Percentiles rank a stretch among this genome's conserved stretches.
Evolutionary conservation across 2,329 filamentous ascomycete species (phyloP).

Genomic region (Talaromyces rugulosus): DNA sequence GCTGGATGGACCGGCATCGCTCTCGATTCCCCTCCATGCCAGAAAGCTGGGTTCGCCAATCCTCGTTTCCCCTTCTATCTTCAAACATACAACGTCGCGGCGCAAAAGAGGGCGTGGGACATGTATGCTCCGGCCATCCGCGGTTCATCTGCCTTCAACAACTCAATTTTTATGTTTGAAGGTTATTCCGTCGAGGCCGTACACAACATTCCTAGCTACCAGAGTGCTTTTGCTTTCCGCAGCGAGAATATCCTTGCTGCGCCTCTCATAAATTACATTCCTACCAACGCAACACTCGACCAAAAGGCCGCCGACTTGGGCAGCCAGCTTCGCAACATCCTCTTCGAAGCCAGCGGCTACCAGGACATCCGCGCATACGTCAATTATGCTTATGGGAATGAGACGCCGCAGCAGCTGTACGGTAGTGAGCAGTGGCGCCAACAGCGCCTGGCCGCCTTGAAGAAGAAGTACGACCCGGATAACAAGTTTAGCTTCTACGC

Average conservation of each 20-base stretch:
- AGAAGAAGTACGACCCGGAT: not conserved
- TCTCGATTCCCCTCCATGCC: slow-evolving; percentile 35
- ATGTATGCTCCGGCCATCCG: slow-evolving; percentile 32
- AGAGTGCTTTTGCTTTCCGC: slow-evolving; percentile 47
- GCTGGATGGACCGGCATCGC: slow-evolving; percentile 42
- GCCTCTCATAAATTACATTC: slow-evolving; percentile 28
- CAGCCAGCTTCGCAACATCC: slow-evolving; percentile 25
- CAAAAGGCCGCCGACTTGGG: slow-evolving; percentile 24
- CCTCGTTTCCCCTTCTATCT: slow-evolving; percentile 46
- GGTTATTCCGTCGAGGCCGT: slow-evolving; percentile 50
- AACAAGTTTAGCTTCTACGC: slow-evolving; percentile 17
- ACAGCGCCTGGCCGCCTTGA: not conserved
- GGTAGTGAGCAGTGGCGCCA: not conserved
- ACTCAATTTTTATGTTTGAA: slow-evolving; percentile 54
- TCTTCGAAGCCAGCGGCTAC: slow-evolving; percentile 18
- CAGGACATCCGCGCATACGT: slow-evolving; percentile 22
- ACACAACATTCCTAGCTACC: slow-evolving; percentile 27
- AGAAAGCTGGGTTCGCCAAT: slow-evolving; percentile 39
- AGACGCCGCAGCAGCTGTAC: not conserved
- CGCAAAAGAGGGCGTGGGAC: slow-evolving; percentile 35
- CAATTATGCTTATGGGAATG: slow-evolving; percentile 5
- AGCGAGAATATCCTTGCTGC: slow-evolving; percentile 40
- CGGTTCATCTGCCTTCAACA: slow-evolving; percentile 27
- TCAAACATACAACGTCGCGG: slow-evolving; percentile 33
- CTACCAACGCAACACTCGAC: slow-evolving; percentile 20